Conservation (phyloP, 192 early-diverging fungal species). For the Entomortierella parvispora region DNA sequence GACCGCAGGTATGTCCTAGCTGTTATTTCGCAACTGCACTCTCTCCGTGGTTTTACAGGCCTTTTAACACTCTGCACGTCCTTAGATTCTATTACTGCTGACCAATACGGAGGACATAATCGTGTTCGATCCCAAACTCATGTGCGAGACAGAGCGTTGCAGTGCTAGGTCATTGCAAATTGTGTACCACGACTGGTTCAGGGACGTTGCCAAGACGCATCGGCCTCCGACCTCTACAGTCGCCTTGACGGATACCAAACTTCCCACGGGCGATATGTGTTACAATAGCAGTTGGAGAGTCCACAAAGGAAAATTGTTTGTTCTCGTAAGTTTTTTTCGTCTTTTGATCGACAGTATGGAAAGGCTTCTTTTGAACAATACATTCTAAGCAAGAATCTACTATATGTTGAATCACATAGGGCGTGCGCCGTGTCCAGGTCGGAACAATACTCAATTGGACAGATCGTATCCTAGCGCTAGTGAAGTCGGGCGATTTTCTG, state of each 20-base stretch:
- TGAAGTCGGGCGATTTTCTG: conserved; percentile 66
- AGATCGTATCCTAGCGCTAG: conserved; percentile 64
- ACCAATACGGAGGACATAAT: conserved; percentile 68
- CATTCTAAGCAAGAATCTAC: too few relatives aligned
- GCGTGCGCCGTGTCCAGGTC: conserved; percentile 61
- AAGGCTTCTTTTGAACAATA: not conserved
- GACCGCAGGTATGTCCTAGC: conserved; percentile 56
- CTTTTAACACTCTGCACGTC: not conserved
- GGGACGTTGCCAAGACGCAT: conserved; percentile 47
- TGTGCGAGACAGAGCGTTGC: conserved; percentile 60
- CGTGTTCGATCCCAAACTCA: conserved; percentile 64
- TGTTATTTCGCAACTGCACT: not conserved
- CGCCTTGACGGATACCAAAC: conserved; percentile 19
- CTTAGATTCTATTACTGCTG: conserved; percentile 64
- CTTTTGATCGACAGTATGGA: not conserved
- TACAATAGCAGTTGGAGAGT: conserved; percentile 64
- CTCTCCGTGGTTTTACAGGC: not conserved
- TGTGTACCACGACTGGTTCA: conserved; percentile 69
- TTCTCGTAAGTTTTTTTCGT: conserved; percentile 56
- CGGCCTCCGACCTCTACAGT: conserved; percentile 4
- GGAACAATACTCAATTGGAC: conserved; percentile 68
- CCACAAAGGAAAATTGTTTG: conserved; percentile 66
- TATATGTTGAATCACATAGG: conserved; percentile 26
- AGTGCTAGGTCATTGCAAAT: conserved; percentile 59
- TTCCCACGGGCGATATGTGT: conserved; percentile 52